Percentiles rank a stretch among this genome's conserved stretches.
Conservation (phyloP, 495 filamentous ascomycete species). For the Penicillium riverlandense region DNA sequence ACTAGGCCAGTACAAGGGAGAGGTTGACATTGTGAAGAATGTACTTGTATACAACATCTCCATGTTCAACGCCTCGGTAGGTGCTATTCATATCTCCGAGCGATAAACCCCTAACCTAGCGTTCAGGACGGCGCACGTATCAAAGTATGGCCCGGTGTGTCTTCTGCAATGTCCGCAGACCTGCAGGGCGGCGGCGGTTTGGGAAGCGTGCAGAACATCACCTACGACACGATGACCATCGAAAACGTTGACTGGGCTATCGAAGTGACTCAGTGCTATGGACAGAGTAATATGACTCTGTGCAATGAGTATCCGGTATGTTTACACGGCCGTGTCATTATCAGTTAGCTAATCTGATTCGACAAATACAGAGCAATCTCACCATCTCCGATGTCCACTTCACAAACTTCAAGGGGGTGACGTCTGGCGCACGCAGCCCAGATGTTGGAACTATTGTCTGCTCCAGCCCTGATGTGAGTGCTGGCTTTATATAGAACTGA, state of each 20-base stretch:
- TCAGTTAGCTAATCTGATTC: conserved; percentile 1
- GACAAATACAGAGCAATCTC: conserved; percentile 34
- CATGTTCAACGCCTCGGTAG: conserved; percentile 53
- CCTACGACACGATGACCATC: conserved; percentile 48
- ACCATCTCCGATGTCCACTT: conserved; percentile 51
- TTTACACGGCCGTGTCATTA: neutral
- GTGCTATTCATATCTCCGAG: conserved; percentile 1
- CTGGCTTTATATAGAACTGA: neutral
- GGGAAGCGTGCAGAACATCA: conserved; percentile 49
- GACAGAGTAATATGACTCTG: conserved; percentile 53
- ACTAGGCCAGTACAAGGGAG: conserved; percentile 57
- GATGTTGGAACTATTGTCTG: conserved; percentile 51
- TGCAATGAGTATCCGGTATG: conserved; percentile 49
- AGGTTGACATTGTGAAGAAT: conserved; percentile 59
- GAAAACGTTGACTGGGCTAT: conserved; percentile 58
- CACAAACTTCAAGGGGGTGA: conserved; percentile 47
- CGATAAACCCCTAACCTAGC: too few species aligned
- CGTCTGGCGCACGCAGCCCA: conserved; percentile 43
- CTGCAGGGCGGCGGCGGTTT: conserved; percentile 55
- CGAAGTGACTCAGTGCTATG: conserved; percentile 61
- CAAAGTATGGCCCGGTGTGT: conserved; percentile 59
- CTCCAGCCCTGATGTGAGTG: conserved; percentile 39
- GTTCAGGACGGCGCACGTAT: conserved; percentile 58
- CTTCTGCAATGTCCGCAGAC: conserved; percentile 43
- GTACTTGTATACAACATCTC: conserved; percentile 59